Conservation (phyloP, 2,329 filamentous ascomycete species). For the Ceratocystis eucalypticola region DNA sequence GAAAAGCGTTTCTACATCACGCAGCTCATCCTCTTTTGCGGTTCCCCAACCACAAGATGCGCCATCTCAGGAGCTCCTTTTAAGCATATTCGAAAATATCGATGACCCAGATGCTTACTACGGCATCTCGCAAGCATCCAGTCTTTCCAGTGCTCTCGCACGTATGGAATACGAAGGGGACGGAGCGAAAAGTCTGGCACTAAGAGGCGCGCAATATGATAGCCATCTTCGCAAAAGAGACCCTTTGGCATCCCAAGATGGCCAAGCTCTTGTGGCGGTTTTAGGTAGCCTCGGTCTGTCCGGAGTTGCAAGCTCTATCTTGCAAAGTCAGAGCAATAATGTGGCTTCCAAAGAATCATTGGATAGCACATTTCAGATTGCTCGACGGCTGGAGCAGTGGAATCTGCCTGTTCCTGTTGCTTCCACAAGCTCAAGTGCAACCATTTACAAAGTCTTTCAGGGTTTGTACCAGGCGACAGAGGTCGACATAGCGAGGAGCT, state of each 20-base stretch:
- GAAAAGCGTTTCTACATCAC: slow-evolving; percentile 23
- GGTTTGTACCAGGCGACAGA: slow-evolving; percentile 55
- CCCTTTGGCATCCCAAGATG: slow-evolving; percentile 43
- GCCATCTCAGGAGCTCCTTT: slow-evolving; percentile 42
- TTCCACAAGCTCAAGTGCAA: slow-evolving; percentile 49
- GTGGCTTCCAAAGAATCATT: slow-evolving; percentile 41
- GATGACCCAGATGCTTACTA: slow-evolving; percentile 97
- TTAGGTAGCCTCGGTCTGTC: slow-evolving; percentile 71
- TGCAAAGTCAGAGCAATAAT: slow-evolving; percentile 52
- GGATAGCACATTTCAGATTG: slow-evolving; percentile 64
- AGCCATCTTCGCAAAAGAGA: slow-evolving; percentile 57
- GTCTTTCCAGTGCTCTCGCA: slow-evolving; percentile 61
- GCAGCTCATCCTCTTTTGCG: slow-evolving; percentile 55
- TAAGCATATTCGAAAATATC: slow-evolving; percentile 78
- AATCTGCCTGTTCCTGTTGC: slow-evolving; percentile 62
- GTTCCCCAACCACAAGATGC: slow-evolving; percentile 30
- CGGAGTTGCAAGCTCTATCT: slow-evolving; percentile 68
- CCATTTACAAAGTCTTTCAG: slow-evolving; percentile 70
- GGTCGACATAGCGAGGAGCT: slow-evolving; percentile 37
- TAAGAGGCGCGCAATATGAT: slow-evolving; percentile 82
- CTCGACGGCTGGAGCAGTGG: slow-evolving; percentile 79
- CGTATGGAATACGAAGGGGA: slow-evolving; percentile 82
- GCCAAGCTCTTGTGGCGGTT: slow-evolving; percentile 58
- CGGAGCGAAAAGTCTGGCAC: slow-evolving; percentile 73
- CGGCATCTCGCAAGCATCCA: slow-evolving; percentile 67